These are phyloP conservation scores for Cutaneotrichosporon dermatis DNA, from an alignment of 1,284 basidiomycete species.

Conservation along the genomic window DNA sequence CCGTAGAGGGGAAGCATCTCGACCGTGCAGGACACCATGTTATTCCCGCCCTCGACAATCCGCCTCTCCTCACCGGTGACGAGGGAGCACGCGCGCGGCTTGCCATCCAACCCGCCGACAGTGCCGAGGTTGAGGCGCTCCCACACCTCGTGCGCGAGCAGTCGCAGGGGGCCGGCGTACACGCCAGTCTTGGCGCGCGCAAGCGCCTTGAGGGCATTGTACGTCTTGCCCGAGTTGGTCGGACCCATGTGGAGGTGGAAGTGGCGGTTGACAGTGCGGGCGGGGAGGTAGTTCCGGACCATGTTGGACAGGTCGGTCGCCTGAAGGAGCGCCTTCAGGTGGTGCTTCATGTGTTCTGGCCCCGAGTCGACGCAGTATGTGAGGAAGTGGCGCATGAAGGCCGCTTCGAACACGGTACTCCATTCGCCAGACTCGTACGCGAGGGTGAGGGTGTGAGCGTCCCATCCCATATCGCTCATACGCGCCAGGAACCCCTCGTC, in stretches of 20 bases:
- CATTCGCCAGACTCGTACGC: conserved; percentile 26
- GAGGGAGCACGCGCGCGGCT: conserved; percentile 73
- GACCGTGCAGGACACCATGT: conserved; percentile 75
- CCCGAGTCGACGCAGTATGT: conserved; percentile 7
- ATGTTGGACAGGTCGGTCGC: conserved; percentile 47
- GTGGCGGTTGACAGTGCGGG: conserved; percentile 60
- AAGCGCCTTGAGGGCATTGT: conserved; percentile 83
- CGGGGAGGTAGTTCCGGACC: conserved; percentile 39
- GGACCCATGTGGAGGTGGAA: conserved; percentile 95
- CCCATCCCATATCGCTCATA: conserved; percentile 27
- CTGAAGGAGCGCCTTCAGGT: conserved; percentile 38
- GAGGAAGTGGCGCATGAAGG: conserved; percentile 33
- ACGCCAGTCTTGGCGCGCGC: conserved; percentile 69
- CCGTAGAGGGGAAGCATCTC: conserved; percentile 71
- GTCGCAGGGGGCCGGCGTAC: conserved; percentile 85
- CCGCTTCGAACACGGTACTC: conserved; percentile 26
- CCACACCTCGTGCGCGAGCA: conserved; percentile 95
- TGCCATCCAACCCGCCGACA: conserved; percentile 55
- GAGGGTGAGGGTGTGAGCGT: conserved; percentile 23
- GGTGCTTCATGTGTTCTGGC: conserved; percentile 14
- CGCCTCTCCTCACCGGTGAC: conserved; percentile 88
- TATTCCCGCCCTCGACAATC: conserved; percentile 60
- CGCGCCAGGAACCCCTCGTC: conserved; percentile 8
- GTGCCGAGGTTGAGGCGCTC: conserved; percentile 83
- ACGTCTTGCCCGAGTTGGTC: conserved; percentile 96